Conservation (phyloP, 371 early-diverging fungal species). For the Mortierella polycephala region DNA sequence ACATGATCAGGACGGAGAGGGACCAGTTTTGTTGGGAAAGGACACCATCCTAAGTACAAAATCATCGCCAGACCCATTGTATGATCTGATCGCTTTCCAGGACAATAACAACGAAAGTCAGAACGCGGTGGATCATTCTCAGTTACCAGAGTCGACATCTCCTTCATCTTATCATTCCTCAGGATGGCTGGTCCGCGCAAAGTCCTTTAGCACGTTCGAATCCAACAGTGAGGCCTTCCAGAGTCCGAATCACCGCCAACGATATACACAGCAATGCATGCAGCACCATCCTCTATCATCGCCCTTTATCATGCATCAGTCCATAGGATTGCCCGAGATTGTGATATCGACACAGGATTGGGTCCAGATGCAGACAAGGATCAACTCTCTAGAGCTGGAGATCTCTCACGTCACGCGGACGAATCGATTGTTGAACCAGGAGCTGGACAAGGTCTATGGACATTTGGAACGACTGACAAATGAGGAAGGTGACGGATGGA, state of each 20-base stretch:
- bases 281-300: neutral
- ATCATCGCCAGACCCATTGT: neutral
- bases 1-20: conserved; percentile 1
- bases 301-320: neutral
- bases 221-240: conserved; percentile 9
- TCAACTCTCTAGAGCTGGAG: conserved; percentile 35
- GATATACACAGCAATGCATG: neutral
- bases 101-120: neutral
- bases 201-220: conserved; percentile 31
- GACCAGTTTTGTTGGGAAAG: neutral
- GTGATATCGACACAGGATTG: conserved; percentile 38
- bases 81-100: neutral
- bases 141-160: neutral
- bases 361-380: conserved; percentile 42
- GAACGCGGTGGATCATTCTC: neutral
- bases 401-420: conserved; percentile 28
- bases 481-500: conserved; percentile 26
- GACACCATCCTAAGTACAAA: neutral
- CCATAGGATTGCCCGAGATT: conserved; percentile 10
- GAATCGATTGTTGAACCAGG: conserved; percentile 36
- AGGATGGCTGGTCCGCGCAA: conserved; percentile 24
- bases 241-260: neutral
- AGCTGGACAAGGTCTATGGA: conserved; percentile 37
- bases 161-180: conserved; percentile 17
- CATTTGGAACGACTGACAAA: conserved; percentile 27